Evolutionary conservation across 179 eudicot genomes (phyloP), one percentile per base, ranked within the genome.

Genomic region (Monotropa hypopitys): DNA sequence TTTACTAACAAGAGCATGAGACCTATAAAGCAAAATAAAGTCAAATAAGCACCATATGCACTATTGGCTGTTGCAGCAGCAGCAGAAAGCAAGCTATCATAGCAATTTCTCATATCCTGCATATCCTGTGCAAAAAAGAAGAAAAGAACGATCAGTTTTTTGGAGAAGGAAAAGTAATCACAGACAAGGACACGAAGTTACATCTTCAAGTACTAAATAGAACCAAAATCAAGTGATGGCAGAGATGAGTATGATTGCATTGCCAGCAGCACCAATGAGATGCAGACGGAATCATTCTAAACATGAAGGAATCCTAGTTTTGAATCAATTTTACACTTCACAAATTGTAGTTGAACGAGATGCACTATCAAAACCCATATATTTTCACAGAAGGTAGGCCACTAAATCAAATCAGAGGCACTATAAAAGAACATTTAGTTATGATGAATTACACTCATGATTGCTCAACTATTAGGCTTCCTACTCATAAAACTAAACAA

Each of bases 61-160:
- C 96, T 86, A 80, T 95, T 95, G 32, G 96, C 90, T 26, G 98
- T 88, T 18, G 99, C 98, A 38, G 99, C 99, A 84, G 99, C 98
- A 43, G 96, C 97, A 23, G 96, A 91, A 63, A 95, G 92, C 78
- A 95, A 89, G 86, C 93, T 84, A 76, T 95, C 99, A 72, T 93
- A 91, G 84, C 99, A 95, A 73, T 89, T 75, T 80, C 92, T 89
- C 97, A 95, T 93, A 51, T 90, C 90, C 80, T 89, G 86, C 94
- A 95, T 93, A 86, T 95, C 98, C 99, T 95, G 88, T 76, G 80
- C 81, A 68, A 70, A 61, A 38, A 38, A 0, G 12, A 3, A 26
- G 46, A 43, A 11, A 74, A 23, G 74, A 77, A 77, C 28, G 68
- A 30, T 54, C 73, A 78, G 43, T 30, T 42, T 49, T 35, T 16